Evolutionary conservation across 2,329 filamentous ascomycete species (phyloP).

Genomic region (Magnaporthales sp.): DNA sequence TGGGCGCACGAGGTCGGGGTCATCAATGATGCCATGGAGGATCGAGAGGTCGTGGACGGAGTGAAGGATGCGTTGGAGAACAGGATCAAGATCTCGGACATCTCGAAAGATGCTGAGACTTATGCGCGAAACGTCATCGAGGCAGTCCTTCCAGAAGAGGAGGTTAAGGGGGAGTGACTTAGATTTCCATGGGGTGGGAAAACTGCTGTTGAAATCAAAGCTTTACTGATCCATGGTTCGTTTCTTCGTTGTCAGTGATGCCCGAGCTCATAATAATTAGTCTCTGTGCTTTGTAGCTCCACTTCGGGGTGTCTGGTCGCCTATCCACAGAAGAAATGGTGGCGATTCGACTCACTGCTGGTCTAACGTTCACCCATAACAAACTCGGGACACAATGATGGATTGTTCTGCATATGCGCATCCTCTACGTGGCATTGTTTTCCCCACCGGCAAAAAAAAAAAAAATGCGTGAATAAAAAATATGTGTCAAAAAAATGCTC

Average conservation of each 20-base stretch:
- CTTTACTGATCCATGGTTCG: background rate
- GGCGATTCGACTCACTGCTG: background rate
- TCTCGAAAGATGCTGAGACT: conserved; percentile 55
- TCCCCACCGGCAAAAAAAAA: background rate
- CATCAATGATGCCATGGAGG: conserved; percentile 70
- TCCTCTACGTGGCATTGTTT: no score
- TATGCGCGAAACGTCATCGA: conserved; percentile 39
- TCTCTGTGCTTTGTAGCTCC: no score
- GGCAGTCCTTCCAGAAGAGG: background rate
- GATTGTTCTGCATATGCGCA: no score
- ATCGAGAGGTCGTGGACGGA: conserved; percentile 63
- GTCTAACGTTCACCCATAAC: background rate
- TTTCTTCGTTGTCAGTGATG: background rate
- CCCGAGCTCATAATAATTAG: background rate
- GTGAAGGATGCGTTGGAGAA: conserved; percentile 58
- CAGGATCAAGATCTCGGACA: conserved; percentile 52
- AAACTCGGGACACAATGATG: no score
- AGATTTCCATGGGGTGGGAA: background rate
- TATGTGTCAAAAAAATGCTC: background rate
- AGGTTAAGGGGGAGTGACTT: background rate
- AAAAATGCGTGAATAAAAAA: background rate
- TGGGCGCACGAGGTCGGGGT: conserved; percentile 71
- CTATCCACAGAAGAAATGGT: no score
- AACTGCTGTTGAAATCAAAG: background rate
- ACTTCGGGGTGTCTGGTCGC: no score